Base-by-base conservation (phyloP, 2,329 filamentous ascomycete genomes). In the Apiospora koreana region DNA sequence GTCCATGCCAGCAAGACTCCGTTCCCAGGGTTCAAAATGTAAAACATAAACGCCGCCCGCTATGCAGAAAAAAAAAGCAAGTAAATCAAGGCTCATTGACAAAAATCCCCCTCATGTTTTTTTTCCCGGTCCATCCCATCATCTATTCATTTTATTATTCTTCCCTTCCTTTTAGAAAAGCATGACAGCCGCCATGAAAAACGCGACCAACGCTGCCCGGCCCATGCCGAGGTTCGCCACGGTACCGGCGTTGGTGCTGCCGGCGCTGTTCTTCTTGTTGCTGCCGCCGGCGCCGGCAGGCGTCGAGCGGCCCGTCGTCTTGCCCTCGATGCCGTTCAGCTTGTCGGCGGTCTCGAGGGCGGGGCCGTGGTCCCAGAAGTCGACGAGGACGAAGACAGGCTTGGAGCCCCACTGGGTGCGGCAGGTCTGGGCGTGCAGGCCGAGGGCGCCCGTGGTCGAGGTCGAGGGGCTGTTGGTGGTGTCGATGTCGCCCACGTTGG, bases 341-440 rank as follows among this genome's bases (percentile, higher is more conserved):
- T 76, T 80, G 80, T 96, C 93, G 2, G 92, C 91, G 0, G 91
- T 90, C 8, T 85, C 83, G 69, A 96, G 88, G 42, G 92, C 88
- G 0, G 91, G 89, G 0, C 91, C 93, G 71, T 90, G 85, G 78
- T 93, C 91, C 80, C 91, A 94, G 80, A 94, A 95, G 80, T 97
- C 93, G 1, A 95, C 92, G 12, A 96, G 85, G 25, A 94, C 86
- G 75, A 94, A 95, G 3, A 86, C 90, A n/a, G 93, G 92, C 67
- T 86, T 83, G 38, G 82, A 80, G n/a, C 86, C 86, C 84, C 91
- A 95, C 72, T 88, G 81, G 2, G 75, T 77, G 68, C 82, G 81
- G 79, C 89, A 95, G 70, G 79, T 79, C 58, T 82, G 78, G 43
- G 88, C 87, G 35, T 90, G 86, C 65, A 79, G 78, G 58, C 88